Conservation (phyloP, 106 monocot genomes). For the Dioscorea dumetorum region DNA sequence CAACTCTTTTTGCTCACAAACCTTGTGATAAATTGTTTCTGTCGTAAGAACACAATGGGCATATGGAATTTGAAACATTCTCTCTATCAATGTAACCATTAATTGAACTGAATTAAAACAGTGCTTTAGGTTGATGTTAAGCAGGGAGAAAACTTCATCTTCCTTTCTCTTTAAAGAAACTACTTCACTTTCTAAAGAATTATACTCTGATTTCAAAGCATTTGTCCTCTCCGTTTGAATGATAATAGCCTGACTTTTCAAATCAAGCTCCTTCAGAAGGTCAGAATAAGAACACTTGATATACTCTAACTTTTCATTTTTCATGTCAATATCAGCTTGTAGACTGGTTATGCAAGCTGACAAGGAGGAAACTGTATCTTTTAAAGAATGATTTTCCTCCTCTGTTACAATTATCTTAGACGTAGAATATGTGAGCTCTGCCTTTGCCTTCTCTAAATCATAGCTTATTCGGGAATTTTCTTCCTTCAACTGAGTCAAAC, state of each 20-base stretch:
- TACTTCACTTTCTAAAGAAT: slow-evolving; percentile 28
- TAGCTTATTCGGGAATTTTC: slow-evolving; percentile 16
- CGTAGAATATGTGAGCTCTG: slow-evolving; percentile 9
- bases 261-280: slow-evolving; percentile 22
- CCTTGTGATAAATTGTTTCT: slow-evolving; percentile 26
- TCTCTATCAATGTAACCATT: neutral
- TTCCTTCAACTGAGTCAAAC: slow-evolving; percentile 16
- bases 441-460: slow-evolving; percentile 17
- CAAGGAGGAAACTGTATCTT: slow-evolving; percentile 20
- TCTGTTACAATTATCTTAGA: neutral
- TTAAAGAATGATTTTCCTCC: slow-evolving; percentile 23
- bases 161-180: slow-evolving; percentile 7
- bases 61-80: slow-evolving; percentile 18
- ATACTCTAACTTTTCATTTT: slow-evolving; percentile 20
- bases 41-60: slow-evolving; percentile 8
- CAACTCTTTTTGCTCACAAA: slow-evolving; percentile 18
- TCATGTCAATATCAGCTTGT: slow-evolving; percentile 25
- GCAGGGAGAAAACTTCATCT: slow-evolving; percentile 7
- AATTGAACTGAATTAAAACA: slow-evolving; percentile 14
- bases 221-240: slow-evolving; percentile 4
- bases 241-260: slow-evolving; percentile 13
- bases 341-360: slow-evolving; percentile 13
- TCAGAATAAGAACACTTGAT: slow-evolving; percentile 7
- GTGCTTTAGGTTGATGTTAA: slow-evolving; percentile 3
- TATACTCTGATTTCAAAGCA: slow-evolving; percentile 20